Base-by-base conservation (phyloP, 2,329 filamentous ascomycete genomes). In the Phoma sp. region DNA sequence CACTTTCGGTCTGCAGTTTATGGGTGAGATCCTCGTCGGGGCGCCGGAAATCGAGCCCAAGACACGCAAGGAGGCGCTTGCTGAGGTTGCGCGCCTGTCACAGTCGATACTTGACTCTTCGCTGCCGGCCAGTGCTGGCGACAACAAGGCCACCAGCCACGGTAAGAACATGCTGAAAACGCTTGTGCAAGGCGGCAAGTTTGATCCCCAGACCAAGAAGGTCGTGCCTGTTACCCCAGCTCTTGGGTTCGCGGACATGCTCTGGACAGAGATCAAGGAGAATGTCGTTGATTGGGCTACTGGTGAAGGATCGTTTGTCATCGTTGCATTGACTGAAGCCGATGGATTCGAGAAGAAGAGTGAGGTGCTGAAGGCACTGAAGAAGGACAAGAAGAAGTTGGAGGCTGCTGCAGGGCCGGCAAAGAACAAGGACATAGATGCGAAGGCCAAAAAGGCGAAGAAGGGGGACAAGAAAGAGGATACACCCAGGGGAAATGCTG, bases 91-190 rank as follows among this genome's bases (percentile, higher is more conserved):
- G 0, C 68, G 72, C 8, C 69, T 83, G 4, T 63, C 71, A 17
- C 68, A 67, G 21, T 65, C 67, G 22, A 73, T 74, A 9, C 60
- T 74, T 17, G 69, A 73, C 27, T 57, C 63, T 67, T 76, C 37
- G 65, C 76, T 58, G 72, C 77, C 63, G 24, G 59, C 63, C 6
- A 64, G 64, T 29, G 49, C 61, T 12, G 64, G 58, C 2, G 63
- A 66, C 25, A 63, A 64, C 41, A 66, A 70, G 44, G 89, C 51
- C 84, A 86, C 24, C 80, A 84, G 66, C 82, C 84, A 33, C 82
- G 64, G 89, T 87, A 36, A 92, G 91, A 88, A 92, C 55, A 89
- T 97, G 88, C 84, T 98, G 68, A 97, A 96, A 80, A 89, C 89
- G 0, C 84, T 99, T 7, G 92, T 97, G 22, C 88, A 92, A 50